Base-by-base conservation (phyloP, 805 yeast species). In the Candida sanyiensis region DNA sequence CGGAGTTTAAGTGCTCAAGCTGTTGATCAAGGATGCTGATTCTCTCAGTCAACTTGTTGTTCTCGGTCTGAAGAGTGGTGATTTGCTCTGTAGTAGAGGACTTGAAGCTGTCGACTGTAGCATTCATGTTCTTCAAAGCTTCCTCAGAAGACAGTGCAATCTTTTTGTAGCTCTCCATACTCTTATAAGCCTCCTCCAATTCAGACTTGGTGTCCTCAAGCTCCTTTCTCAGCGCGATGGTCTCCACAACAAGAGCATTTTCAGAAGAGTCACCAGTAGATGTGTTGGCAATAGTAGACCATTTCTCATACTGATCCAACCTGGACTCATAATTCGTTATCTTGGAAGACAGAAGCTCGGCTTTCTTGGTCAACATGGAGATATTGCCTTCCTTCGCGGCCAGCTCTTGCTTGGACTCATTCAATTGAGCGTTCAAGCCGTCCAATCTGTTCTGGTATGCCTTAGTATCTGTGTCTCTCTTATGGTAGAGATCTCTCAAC, bases 71-170 rank as follows among this genome's bases (percentile, higher is more conserved):
- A 12, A 60, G 41, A 2, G 35, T 31, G 2, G 40, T 28, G 8
- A 55, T 47, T 9, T 47, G 44, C 3, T 37, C 39, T 16, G 44
- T 36, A 1, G 62, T 40, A 2, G 45, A 35, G 8, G 46, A 42
- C 45, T 68, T 71, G 45, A 58, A 70, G 33, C 58, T 59, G 35
- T 71, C 85, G 53, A 72, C 81, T 1, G 80, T 64, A 16, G 63
- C 62, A 21, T 74, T 77, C 43, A 84, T 63, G 33, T 69, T 65
- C 27, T 63, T 59, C 27, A 85, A 64, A 5, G 88, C 77, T 37
- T 72, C 74, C 52, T 85, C 94, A 4, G 86, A 75, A 11, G 83
- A 75, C 37, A 61, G 60, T 0, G 88, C 78, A 28, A 85, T 69
- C n/a, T 63, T 64, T 40, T 78, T 74, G 54, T 80, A 73, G 47